phyloP scores from a whole-genome alignment of 495 filamentous ascomycete species.

The Podospora pseudocomata region DNA sequence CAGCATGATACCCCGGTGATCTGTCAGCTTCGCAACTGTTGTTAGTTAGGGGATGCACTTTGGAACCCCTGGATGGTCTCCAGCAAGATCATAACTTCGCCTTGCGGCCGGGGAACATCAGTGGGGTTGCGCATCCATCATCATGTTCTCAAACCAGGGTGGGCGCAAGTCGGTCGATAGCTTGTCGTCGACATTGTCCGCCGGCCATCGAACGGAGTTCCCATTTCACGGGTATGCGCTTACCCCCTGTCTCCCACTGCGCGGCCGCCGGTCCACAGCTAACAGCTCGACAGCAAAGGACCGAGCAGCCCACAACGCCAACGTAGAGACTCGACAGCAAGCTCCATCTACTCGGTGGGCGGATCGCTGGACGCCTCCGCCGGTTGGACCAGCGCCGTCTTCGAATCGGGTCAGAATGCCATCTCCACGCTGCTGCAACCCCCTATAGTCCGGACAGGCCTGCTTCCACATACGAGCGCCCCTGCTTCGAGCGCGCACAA shows the following conservation, averaged over 20 bases:
- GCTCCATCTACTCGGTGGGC: slow-evolving; percentile 78
- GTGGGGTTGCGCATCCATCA: slow-evolving; percentile 21
- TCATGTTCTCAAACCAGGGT: slow-evolving; percentile 61
- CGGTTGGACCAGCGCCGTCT: slow-evolving; percentile 57
- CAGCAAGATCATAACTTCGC: slow-evolving; percentile 13
- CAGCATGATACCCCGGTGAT: slow-evolving; percentile 37
- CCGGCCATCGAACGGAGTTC: slow-evolving; percentile 52
- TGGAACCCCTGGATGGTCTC: slow-evolving; percentile 24
- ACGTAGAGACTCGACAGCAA: slow-evolving; percentile 78
- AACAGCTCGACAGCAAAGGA: slow-evolving; percentile 30
- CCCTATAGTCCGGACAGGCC: slow-evolving; percentile 82
- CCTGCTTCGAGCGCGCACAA: slow-evolving; percentile 66
- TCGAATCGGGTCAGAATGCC: slow-evolving; percentile 80
- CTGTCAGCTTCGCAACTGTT: neutral
- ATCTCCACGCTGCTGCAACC: slow-evolving; percentile 92
- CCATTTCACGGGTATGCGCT: slow-evolving; percentile 49
- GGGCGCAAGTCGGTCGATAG: slow-evolving; percentile 71
- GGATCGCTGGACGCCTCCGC: slow-evolving; percentile 64
- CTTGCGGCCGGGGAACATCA: slow-evolving; percentile 28
- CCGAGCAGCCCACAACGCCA: slow-evolving; percentile 27
- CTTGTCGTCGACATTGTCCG: slow-evolving; percentile 51
- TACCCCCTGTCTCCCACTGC: slow-evolving; percentile 8
- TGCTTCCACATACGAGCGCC: slow-evolving; percentile 68
- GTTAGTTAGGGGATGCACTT: neutral
- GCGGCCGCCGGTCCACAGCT: slow-evolving; percentile 5